Evolutionary conservation across 345 rosid species (phyloP).

Genomic region (Brassica juncea): DNA sequence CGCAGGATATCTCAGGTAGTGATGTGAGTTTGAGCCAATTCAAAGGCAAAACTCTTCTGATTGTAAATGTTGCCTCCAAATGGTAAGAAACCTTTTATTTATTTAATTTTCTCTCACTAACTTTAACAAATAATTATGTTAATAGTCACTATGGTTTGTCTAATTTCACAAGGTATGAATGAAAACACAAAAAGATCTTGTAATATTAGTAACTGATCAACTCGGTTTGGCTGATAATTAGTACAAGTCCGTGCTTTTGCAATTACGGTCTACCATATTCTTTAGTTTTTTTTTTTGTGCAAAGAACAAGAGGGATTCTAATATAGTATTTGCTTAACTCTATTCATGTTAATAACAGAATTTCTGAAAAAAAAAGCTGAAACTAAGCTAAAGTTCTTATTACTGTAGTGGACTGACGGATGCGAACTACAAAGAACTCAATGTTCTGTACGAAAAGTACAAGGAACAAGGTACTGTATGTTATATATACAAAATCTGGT

Average conservation of each 20-base stretch:
- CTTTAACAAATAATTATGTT: not conserved
- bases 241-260: not conserved
- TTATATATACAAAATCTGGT: not conserved
- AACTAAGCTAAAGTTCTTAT: slow-evolving; percentile 6
- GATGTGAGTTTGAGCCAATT: slow-evolving; percentile 64
- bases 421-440: slow-evolving; percentile 88
- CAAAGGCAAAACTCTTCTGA: slow-evolving; percentile 78
- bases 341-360: not conserved
- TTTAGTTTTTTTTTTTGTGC: not conserved
- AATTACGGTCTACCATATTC: not conserved
- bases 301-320: not conserved
- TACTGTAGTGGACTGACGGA: slow-evolving; percentile 73
- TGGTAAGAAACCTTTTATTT: slow-evolving; percentile 48
- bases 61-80: slow-evolving; percentile 94
- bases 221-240: not conserved
- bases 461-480: slow-evolving; percentile 60
- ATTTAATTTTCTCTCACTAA: not conserved
- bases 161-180: not conserved
- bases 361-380: not conserved
- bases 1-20: slow-evolving; percentile 80
- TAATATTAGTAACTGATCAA: not conserved
- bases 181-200: not conserved
- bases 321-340: not conserved
- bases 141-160: not conserved
- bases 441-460: slow-evolving; percentile 75